phyloP scores from a whole-genome alignment of 139 green algal genomes.

The Raphidocelis subcapitata region DNA sequence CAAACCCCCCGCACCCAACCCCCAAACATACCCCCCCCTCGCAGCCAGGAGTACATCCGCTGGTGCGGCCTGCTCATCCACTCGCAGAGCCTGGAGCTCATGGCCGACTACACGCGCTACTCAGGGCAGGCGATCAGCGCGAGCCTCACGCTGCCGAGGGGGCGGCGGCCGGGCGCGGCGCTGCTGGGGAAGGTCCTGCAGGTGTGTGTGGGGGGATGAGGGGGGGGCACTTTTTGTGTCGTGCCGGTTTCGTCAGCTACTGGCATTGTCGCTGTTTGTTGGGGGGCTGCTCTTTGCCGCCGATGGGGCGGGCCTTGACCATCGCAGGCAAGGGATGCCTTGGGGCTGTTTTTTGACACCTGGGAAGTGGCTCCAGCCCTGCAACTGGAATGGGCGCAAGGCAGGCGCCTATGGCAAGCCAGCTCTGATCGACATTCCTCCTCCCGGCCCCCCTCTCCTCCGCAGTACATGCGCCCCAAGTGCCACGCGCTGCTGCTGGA shows the following conservation, averaged over 20 bases:
- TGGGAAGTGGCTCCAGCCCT: too few species aligned
- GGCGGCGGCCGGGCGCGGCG: constrained; percentile 8
- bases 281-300: neutral
- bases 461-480: constrained; percentile 86
- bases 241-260: constrained; percentile 1
- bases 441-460: constrained; percentile 38
- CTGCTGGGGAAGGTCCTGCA: constrained; percentile 2
- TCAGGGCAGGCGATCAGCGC: constrained; percentile 46
- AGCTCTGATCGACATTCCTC: too few species aligned
- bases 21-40: neutral
- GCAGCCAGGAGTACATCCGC: constrained; percentile 56
- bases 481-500: constrained; percentile 86
- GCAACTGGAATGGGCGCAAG: too few species aligned
- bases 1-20: neutral
- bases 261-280: neutral
- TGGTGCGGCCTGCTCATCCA: constrained; percentile 93
- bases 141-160: constrained; percentile 61
- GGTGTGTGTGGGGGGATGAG: too few species aligned
- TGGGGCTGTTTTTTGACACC: too few species aligned
- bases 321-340: too few species aligned
- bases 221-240: too few species aligned
- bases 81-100: constrained; percentile 56
- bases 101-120: constrained; percentile 89
- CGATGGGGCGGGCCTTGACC: too few species aligned
- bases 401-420: too few species aligned